Conservation (phyloP, 2,329 filamentous ascomycete species). For the Trichoderma arundinaceum region DNA sequence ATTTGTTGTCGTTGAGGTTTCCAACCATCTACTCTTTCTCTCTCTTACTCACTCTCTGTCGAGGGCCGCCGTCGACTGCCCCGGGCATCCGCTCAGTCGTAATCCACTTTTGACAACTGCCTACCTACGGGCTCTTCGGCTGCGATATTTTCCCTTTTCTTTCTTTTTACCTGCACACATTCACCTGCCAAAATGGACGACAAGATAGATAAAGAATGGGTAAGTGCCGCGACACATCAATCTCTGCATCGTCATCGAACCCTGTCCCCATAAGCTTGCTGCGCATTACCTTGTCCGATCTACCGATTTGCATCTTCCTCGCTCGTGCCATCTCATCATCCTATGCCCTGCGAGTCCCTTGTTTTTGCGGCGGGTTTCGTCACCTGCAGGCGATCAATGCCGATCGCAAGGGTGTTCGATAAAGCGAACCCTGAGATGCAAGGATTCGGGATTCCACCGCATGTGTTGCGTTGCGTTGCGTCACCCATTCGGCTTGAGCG, state of each 20-base stretch:
- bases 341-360: background rate
- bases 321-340: background rate
- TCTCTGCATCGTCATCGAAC: background rate
- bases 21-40: background rate
- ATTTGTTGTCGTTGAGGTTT: too few species aligned
- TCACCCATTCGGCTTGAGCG: slow-evolving; percentile 27
- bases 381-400: slow-evolving; percentile 19
- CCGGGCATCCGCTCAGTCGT: background rate
- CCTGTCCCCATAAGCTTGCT: too few species aligned
- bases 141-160: background rate
- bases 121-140: background rate
- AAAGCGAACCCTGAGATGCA: slow-evolving; percentile 28
- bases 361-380: slow-evolving; percentile 13
- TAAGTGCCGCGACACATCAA: background rate
- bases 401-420: slow-evolving; percentile 22
- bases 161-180: background rate
- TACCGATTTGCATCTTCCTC: background rate
- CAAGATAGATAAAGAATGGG: slow-evolving; percentile 20
- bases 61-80: background rate
- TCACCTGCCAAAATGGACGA: slow-evolving; percentile 3
- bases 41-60: background rate
- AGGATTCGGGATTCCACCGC: slow-evolving; percentile 11
- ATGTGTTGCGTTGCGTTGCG: slow-evolving; percentile 19
- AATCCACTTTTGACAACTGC: background rate
- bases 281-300: background rate